These are phyloP conservation scores for Lentinula edodes DNA, from an alignment of 768 basidiomycete species.

Conservation along the genomic window DNA sequence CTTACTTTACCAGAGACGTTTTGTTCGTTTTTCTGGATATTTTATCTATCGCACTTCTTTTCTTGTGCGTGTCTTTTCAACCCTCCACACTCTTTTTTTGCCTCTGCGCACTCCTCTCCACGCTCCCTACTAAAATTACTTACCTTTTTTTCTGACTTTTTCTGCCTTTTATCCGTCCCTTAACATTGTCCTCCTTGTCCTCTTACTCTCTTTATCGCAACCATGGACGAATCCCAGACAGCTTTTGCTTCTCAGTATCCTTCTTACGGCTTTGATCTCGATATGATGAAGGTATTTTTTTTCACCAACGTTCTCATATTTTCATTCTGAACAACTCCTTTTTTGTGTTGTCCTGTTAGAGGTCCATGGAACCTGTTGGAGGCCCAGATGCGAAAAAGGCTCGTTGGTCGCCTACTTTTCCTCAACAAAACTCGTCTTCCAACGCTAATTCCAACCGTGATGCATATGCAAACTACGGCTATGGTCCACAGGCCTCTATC, in stretches of 20 bases:
- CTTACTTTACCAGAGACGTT: slow-evolving; percentile 8
- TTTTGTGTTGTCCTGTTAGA: slow-evolving; percentile 33
- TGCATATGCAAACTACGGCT: slow-evolving; percentile 84
- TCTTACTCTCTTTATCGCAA: slow-evolving; percentile 18
- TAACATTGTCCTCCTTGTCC: slow-evolving; percentile 16
- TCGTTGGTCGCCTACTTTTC: slow-evolving; percentile 73
- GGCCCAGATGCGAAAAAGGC: slow-evolving; percentile 88
- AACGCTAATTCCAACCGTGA: slow-evolving; percentile 45
- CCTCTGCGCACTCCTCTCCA: background rate
- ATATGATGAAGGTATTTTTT: slow-evolving; percentile 79
- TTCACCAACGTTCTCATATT: background rate
- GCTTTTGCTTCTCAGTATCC: slow-evolving; percentile 66
- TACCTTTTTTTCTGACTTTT: slow-evolving; percentile 7
- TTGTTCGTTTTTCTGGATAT: slow-evolving; percentile 11
- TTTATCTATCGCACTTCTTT: slow-evolving; percentile 10
- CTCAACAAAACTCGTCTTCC: slow-evolving; percentile 29
- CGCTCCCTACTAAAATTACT: slow-evolving; percentile 9
- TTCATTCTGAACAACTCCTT: slow-evolving; percentile 5
- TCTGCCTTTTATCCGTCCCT: slow-evolving; percentile 24
- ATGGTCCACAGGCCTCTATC: slow-evolving; percentile 68
- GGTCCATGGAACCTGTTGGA: slow-evolving; percentile 79
- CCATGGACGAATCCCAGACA: slow-evolving; percentile 74
- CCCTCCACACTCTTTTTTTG: slow-evolving; percentile 8
- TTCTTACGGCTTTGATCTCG: slow-evolving; percentile 74
- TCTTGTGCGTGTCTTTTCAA: slow-evolving; percentile 13